These are phyloP conservation scores for Gymnopilus junonius DNA, from an alignment of 768 basidiomycete genomes.

Conservation along the genomic window DNA sequence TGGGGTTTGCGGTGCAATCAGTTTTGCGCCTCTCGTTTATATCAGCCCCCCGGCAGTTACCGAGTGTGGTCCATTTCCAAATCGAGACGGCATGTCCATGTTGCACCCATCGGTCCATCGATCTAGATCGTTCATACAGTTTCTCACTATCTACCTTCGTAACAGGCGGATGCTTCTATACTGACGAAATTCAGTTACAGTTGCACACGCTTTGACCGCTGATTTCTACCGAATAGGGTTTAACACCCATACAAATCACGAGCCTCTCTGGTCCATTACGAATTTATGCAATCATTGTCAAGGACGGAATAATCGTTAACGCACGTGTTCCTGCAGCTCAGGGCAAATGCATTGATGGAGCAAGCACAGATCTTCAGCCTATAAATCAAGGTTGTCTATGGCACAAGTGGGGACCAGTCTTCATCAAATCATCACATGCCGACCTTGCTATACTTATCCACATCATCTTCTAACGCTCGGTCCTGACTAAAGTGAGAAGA, in stretches of 20 bases:
- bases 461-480: neutral
- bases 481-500: neutral
- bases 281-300: no score
- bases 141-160: no score
- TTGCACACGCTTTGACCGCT: no score
- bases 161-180: no score
- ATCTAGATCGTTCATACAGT: neutral
- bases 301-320: no score
- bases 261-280: no score
- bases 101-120: neutral
- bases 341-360: neutral
- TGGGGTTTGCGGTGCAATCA: constrained; percentile 10
- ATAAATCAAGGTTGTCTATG: neutral
- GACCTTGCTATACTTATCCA: neutral
- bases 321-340: neutral
- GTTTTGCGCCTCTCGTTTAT: constrained; percentile 8
- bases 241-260: no score
- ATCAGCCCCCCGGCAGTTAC: constrained; percentile 14
- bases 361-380: neutral
- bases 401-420: neutral
- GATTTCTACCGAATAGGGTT: no score
- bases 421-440: neutral
- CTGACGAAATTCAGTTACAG: no score
- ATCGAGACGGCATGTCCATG: neutral
- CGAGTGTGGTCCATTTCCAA: constrained; percentile 7